Evolutionary conservation across 352 stramenopile species (phyloP), one percentile per base, ranked within the genome.

Genomic region (Pythium graminicola): DNA sequence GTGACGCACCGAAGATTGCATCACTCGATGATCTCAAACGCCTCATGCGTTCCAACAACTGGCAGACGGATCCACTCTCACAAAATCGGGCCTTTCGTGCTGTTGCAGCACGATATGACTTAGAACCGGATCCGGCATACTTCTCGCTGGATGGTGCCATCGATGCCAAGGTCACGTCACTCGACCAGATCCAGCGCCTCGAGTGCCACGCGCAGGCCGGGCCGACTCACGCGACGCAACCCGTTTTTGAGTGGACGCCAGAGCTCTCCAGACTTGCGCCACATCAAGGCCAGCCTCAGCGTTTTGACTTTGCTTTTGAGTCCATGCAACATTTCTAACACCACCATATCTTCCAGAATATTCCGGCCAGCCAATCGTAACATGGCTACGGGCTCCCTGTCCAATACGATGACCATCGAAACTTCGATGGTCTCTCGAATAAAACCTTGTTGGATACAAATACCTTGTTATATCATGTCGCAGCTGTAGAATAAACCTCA

Each of bases 81-180:
- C 32, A 65, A 13, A 50, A 57, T 23, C 70, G 83, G 35, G 67
- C 76, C 3, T 79, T 70, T 3, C 60, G 71, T 27, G 73, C 77
- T 1, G 68, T 93, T n/a, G 79, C 75, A 7, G 65, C 69, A 1
- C 72, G 82, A 2, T 86, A 83, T 58, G 82, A 93, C 44, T 67
- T 91, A 23, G 69, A 78, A 38, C 47, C 48, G 14, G 65, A 73
- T 32, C 43, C 63, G 20, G 46, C 60, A 11, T 48, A 69, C 11
- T 65, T 73, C 17, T 61, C 65, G 28, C 64, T 85, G 10, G 48
- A 73, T 26, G 81, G 81, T 19, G 76, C 69, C 27, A 85, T 89
- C 53, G 82, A 93, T 61, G 72, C 72, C 43, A 93, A 93, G 50
- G 76, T 80, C n/a, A 83, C 82, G 39, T 70, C 63, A 13, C 67